Conservation (phyloP, 139 green algal genomes). For the Prasinococcaceae sp. region DNA sequence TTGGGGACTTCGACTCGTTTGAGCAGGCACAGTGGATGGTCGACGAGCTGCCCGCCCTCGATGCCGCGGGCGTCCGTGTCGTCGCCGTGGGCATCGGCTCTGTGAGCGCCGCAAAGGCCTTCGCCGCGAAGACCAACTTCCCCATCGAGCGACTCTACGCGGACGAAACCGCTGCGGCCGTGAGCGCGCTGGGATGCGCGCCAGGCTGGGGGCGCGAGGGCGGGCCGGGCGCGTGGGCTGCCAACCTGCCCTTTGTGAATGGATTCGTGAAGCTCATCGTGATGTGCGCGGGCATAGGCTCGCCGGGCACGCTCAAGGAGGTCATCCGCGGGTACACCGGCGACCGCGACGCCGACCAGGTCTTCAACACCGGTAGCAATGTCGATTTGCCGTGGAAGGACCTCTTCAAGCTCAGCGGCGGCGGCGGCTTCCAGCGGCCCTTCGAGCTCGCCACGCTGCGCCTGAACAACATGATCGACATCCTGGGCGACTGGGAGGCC, state of each 20-base stretch:
- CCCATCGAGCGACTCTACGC: slow-evolving; percentile 18
- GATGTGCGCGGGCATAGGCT: slow-evolving; percentile 30
- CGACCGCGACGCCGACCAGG: slow-evolving; percentile 10
- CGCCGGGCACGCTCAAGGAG: slow-evolving; percentile 26
- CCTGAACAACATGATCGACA: slow-evolving; percentile 27
- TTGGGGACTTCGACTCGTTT: slow-evolving; percentile 29
- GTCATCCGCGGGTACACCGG: slow-evolving; percentile 23
- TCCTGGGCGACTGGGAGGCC: slow-evolving; percentile 21
- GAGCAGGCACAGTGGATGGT: slow-evolving; percentile 22
- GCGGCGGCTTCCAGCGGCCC: slow-evolving; percentile 25
- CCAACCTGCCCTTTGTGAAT: slow-evolving; percentile 8
- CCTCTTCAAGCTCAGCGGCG: slow-evolving; percentile 20
- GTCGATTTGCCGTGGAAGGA: slow-evolving; percentile 1
- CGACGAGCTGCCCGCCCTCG: slow-evolving; percentile 2
- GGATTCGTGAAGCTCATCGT: slow-evolving; percentile 16
- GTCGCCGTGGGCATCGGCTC: slow-evolving; percentile 21
- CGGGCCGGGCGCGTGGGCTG: slow-evolving; percentile 5
- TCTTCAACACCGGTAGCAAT: slow-evolving; percentile 12
- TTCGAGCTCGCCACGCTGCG: slow-evolving; percentile 32
- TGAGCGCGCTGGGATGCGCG: slow-evolving; percentile 12
- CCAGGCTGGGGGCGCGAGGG: not conserved
- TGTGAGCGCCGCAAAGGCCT: slow-evolving; percentile 4
- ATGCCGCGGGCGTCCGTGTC: not conserved
- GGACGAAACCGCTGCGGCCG: not conserved
- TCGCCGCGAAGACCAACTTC: slow-evolving; percentile 13